Evolutionary conservation across 805 yeast genomes (phyloP).

Genomic region (Ogataea corticis): DNA sequence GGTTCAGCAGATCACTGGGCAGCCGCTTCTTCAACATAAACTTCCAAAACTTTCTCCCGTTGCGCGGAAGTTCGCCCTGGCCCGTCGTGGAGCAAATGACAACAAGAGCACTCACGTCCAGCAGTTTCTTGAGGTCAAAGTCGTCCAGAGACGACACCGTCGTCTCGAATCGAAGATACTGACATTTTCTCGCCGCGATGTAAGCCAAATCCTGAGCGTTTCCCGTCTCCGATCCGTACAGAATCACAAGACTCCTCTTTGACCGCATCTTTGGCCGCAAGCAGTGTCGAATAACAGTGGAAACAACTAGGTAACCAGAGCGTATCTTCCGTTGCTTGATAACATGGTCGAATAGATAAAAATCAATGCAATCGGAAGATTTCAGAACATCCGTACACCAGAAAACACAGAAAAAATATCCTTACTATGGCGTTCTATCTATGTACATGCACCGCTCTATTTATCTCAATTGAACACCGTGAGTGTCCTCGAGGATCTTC

Average conservation of each 20-base stretch:
- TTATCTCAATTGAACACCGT: conserved; percentile 56
- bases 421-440: background rate
- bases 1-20: conserved; percentile 57
- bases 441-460: conserved; percentile 1
- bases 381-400: background rate
- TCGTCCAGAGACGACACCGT: conserved; percentile 57
- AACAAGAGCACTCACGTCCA: conserved; percentile 48
- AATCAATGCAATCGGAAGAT: background rate
- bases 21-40: conserved; percentile 68
- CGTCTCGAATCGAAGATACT: conserved; percentile 52
- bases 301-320: background rate
- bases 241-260: conserved; percentile 46
- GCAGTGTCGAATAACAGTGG: background rate
- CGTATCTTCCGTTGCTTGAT: background rate
- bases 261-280: conserved; percentile 20
- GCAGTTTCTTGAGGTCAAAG: conserved; percentile 54
- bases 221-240: conserved; percentile 94
- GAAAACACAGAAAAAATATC: background rate
- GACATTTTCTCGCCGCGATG: conserved; percentile 54
- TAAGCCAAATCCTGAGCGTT: conserved; percentile 84
- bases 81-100: conserved; percentile 88
- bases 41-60: conserved; percentile 72
- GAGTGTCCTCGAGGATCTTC: conserved; percentile 49
- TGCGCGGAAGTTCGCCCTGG: conserved; percentile 89
- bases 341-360: background rate